These are phyloP conservation scores for Penicillium lagena DNA, from an alignment of 495 filamentous ascomycete genomes.

Conservation along the genomic window DNA sequence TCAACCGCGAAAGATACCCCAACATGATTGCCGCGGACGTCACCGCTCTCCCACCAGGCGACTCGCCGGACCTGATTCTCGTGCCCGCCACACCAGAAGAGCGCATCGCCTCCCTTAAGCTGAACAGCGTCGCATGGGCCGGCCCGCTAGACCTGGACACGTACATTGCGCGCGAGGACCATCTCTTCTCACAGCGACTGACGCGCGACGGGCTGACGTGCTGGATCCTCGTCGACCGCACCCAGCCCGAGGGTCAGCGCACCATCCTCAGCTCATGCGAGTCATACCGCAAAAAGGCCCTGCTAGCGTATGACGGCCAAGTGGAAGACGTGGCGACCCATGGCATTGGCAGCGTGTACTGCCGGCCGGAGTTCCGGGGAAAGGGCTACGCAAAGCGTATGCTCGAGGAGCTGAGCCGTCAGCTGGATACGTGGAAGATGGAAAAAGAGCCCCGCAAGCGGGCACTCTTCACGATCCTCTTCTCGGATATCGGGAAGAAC, in stretches of 20 bases:
- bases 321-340: slow-evolving; percentile 65
- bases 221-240: slow-evolving; percentile 75
- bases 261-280: slow-evolving; percentile 78
- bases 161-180: slow-evolving; percentile 74
- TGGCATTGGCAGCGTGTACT: slow-evolving; percentile 85
- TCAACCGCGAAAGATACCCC: too few relatives aligned
- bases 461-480: slow-evolving; percentile 65
- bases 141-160: slow-evolving; percentile 55
- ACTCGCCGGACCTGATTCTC: slow-evolving; percentile 57
- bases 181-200: slow-evolving; percentile 59
- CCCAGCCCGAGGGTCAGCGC: slow-evolving; percentile 39
- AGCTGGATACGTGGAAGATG: slow-evolving; percentile 46
- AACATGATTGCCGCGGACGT: slow-evolving; percentile 30
- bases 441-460: slow-evolving; percentile 29
- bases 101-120: slow-evolving; percentile 52
- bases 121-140: slow-evolving; percentile 70
- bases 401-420: slow-evolving; percentile 50
- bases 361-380: slow-evolving; percentile 61
- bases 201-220: slow-evolving; percentile 69
- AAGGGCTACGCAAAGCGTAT: slow-evolving; percentile 74
- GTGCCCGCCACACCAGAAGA: slow-evolving; percentile 63
- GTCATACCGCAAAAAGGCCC: slow-evolving; percentile 67
- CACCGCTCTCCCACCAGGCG: slow-evolving; percentile 45
- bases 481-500: slow-evolving; percentile 91
- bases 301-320: slow-evolving; percentile 41